Evolutionary conservation across 2,329 filamentous ascomycete species (phyloP).

Genomic region (Clarireedia hainanense): DNA sequence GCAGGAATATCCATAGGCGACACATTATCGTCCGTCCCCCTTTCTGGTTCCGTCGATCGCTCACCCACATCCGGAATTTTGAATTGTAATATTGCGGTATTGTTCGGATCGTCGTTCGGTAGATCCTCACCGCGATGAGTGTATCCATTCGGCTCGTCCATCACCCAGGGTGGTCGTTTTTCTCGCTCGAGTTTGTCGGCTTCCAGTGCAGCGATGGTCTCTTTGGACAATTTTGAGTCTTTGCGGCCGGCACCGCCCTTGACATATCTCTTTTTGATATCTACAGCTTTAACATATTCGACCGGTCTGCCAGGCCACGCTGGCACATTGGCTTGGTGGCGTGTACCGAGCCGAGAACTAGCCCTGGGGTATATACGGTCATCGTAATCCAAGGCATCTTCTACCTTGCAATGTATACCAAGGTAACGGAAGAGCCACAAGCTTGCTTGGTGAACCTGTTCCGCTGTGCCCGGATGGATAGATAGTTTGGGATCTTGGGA

Average conservation of each 20-base stretch:
- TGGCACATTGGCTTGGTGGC: slow-evolving; percentile 80
- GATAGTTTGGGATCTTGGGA: slow-evolving; percentile 46
- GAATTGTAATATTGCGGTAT: slow-evolving; percentile 71
- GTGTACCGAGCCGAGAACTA: slow-evolving; percentile 82
- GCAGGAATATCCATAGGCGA: slow-evolving; percentile 25
- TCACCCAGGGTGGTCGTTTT: slow-evolving; percentile 83
- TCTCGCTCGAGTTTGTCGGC: slow-evolving; percentile 72
- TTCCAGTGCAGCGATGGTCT: slow-evolving; percentile 70
- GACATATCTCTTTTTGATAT: slow-evolving; percentile 70
- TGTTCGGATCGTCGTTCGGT: slow-evolving; percentile 60
- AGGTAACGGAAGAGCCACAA: slow-evolving; percentile 96
- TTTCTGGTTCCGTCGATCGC: slow-evolving; percentile 35
- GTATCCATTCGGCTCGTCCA: slow-evolving; percentile 85
- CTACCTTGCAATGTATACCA: slow-evolving; percentile 88
- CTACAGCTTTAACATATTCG: slow-evolving; percentile 81
- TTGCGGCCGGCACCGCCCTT: slow-evolving; percentile 52
- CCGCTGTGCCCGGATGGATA: slow-evolving; percentile 59
- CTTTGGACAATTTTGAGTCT: slow-evolving; percentile 70
- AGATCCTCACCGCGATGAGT: slow-evolving; percentile 73
- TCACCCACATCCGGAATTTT: slow-evolving; percentile 54
- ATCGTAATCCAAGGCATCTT: slow-evolving; percentile 94
- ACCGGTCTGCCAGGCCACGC: slow-evolving; percentile 83
- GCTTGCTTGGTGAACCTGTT: slow-evolving; percentile 86
- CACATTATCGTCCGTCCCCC: slow-evolving; percentile 28
- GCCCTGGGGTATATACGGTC: slow-evolving; percentile 95